A percentile compares a stretch with the other conserved stretches of the same genome.
phyloP scores from a whole-genome alignment of 2,329 filamentous ascomycete species.

The Cryphonectria parasitica region DNA sequence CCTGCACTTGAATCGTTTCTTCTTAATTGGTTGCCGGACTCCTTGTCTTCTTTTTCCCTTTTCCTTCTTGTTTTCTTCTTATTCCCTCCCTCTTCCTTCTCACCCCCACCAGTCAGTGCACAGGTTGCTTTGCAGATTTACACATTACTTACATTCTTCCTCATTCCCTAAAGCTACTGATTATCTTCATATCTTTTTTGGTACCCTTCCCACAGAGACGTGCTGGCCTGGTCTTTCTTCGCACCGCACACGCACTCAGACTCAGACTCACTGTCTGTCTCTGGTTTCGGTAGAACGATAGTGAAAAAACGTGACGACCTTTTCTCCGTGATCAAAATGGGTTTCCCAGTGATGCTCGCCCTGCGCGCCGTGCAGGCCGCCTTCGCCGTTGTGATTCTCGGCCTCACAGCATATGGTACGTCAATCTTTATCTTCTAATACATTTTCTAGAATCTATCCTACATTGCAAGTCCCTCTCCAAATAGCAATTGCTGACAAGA shows the following conservation, averaged over 20 bases:
- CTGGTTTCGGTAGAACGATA: slow-evolving; percentile 23
- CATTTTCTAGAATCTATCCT: neutral
- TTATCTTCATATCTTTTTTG: slow-evolving; percentile 15
- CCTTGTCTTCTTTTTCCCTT: slow-evolving; percentile 22
- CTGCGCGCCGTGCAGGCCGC: slow-evolving; percentile 51
- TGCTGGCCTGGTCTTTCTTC: slow-evolving; percentile 28
- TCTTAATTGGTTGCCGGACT: slow-evolving; percentile 30
- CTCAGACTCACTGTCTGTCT: slow-evolving; percentile 13
- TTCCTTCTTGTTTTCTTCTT: slow-evolving; percentile 21
- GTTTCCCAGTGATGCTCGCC: slow-evolving; percentile 44
- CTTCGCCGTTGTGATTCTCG: slow-evolving; percentile 51
- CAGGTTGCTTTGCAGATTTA: slow-evolving; percentile 30
- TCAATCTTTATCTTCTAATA: slow-evolving; percentile 11
- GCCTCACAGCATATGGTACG: slow-evolving; percentile 56
- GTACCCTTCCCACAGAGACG: neutral
- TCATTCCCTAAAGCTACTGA: slow-evolving; percentile 23
- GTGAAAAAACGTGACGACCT: slow-evolving; percentile 4
- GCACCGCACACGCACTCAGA: neutral
- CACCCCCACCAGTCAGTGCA: slow-evolving; percentile 32
- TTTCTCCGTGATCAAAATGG: slow-evolving; percentile 40
- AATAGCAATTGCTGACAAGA: slow-evolving; percentile 17
- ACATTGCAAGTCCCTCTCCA: neutral
- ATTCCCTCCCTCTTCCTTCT: slow-evolving; percentile 31
- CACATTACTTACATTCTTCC: slow-evolving; percentile 23
- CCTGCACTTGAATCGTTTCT: slow-evolving; percentile 21